These are phyloP conservation scores for Peribolospora kevripleyi DNA, from an alignment of 768 basidiomycete species.

Conservation along the genomic window DNA sequence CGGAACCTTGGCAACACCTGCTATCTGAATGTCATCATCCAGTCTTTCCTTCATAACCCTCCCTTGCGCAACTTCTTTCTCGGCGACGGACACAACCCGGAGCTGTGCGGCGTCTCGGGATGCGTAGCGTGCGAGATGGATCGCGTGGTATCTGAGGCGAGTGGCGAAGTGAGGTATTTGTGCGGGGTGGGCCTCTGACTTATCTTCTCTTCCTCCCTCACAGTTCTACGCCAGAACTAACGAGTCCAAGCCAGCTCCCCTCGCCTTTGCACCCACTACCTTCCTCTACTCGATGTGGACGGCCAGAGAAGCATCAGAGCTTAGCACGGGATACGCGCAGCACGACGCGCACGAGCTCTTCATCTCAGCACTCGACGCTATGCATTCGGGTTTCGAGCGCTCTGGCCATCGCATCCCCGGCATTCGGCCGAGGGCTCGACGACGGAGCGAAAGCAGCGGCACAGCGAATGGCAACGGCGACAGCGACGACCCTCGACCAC, in stretches of 20 bases:
- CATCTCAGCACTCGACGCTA: slow-evolving; percentile 20
- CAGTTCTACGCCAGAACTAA: background rate
- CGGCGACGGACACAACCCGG: slow-evolving; percentile 62
- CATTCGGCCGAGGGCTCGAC: too few species aligned
- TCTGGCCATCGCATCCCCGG: slow-evolving; percentile 6
- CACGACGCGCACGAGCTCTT: slow-evolving; percentile 85
- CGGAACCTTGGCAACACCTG: slow-evolving; percentile 81
- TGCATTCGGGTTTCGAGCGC: too few species aligned
- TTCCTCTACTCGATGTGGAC: slow-evolving; percentile 65
- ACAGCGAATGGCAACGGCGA: too few species aligned
- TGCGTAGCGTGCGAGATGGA: slow-evolving; percentile 10
- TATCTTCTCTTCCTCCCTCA: background rate
- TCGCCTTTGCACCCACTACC: slow-evolving; percentile 53
- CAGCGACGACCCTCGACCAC: slow-evolving; percentile 64
- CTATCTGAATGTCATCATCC: slow-evolving; percentile 76
- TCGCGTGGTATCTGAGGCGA: slow-evolving; percentile 41
- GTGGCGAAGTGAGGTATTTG: background rate
- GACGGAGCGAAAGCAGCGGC: too few species aligned
- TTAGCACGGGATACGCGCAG: slow-evolving; percentile 64
- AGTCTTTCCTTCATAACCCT: slow-evolving; percentile 72
- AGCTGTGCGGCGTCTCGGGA: slow-evolving; percentile 27
- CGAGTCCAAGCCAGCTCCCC: slow-evolving; percentile 15
- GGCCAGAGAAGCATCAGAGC: slow-evolving; percentile 37
- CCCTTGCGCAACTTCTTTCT: slow-evolving; percentile 70
- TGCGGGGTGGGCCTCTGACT: background rate